A percentile compares a stretch with the other conserved stretches of the same genome.
These are phyloP conservation scores for Candida coquimbonensis DNA, from an alignment of 805 yeast genomes.

Conservation along the genomic window DNA sequence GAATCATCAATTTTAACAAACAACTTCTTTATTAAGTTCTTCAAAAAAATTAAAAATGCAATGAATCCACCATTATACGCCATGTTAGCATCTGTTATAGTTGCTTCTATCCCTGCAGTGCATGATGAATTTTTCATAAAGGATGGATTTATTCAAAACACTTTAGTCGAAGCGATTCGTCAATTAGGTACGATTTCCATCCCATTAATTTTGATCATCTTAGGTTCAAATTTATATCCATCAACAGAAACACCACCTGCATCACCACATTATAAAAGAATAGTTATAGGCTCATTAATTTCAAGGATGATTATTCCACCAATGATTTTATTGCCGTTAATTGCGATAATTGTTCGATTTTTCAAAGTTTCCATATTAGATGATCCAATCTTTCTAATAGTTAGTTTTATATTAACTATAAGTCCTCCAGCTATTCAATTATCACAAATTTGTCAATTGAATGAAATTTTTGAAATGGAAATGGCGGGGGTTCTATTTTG, in stretches of 20 bases:
- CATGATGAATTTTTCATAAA: slow-evolving; percentile 51
- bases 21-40: not conserved
- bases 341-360: slow-evolving; percentile 56
- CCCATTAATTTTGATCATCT: slow-evolving; percentile 66
- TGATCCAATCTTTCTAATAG: slow-evolving; percentile 76
- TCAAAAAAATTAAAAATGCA: slow-evolving; percentile 28
- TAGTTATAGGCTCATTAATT: slow-evolving; percentile 60
- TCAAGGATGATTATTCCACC: slow-evolving; percentile 80
- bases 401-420: slow-evolving; percentile 65
- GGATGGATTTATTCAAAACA: slow-evolving; percentile 57
- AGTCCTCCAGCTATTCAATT: slow-evolving; percentile 83
- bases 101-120: slow-evolving; percentile 57
- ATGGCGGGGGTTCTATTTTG: slow-evolving; percentile 79
- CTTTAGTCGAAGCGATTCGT: slow-evolving; percentile 53
- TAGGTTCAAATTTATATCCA: slow-evolving; percentile 76
- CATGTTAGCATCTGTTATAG: slow-evolving; percentile 59
- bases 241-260: slow-evolving; percentile 61
- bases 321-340: slow-evolving; percentile 55
- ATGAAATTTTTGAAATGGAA: slow-evolving; percentile 68
- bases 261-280: slow-evolving; percentile 51
- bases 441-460: slow-evolving; percentile 73
- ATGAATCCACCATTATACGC: slow-evolving; percentile 86
- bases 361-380: slow-evolving; percentile 62
- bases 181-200: slow-evolving; percentile 72
- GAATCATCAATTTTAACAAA: not conserved